Percentiles rank a stretch among this genome's conserved stretches.
phyloP scores from a whole-genome alignment of 441 rosid species.

The Adansonia grandidieri region DNA sequence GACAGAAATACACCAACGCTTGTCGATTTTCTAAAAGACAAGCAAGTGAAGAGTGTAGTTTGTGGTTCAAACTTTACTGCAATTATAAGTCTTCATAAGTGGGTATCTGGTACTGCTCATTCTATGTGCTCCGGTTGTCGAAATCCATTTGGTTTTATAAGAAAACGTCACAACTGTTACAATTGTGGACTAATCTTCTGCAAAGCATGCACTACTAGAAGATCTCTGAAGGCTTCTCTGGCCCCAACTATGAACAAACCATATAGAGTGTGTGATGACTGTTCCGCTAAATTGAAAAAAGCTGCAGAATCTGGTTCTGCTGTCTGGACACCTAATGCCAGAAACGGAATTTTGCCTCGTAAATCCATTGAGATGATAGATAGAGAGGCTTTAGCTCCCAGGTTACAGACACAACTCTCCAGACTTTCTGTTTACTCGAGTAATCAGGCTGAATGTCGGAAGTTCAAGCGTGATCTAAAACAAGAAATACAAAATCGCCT shows the following conservation, averaged over 20 bases:
- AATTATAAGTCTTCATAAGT: conserved; percentile 75
- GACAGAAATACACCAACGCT: conserved; percentile 65
- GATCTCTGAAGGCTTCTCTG: conserved; percentile 71
- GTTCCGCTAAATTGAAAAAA: conserved; percentile 64
- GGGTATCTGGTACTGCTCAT: conserved; percentile 71
- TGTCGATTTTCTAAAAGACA: conserved; percentile 70
- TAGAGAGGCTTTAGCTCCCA: conserved; percentile 45
- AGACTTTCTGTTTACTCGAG: conserved; percentile 52
- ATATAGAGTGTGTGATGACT: conserved; percentile 80
- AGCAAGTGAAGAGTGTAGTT: conserved; percentile 70
- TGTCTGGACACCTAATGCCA: conserved; percentile 37
- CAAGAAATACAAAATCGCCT: conserved; percentile 37
- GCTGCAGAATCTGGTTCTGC: conserved; percentile 43
- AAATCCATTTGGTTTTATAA: conserved; percentile 74
- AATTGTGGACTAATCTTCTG: conserved; percentile 73
- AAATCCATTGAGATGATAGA: conserved; percentile 36
- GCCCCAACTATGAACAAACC: conserved; percentile 80
- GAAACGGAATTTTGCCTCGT: conserved; percentile 38
- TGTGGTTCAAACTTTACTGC: conserved; percentile 86
- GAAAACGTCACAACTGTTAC: conserved; percentile 87
- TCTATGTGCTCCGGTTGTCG: conserved; percentile 79
- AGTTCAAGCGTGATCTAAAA: conserved; percentile 34
- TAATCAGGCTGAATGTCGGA: conserved; percentile 44
- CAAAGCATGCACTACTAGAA: conserved; percentile 74
- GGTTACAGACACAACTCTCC: conserved; percentile 41